phyloP scores from a whole-genome alignment of 1,284 basidiomycete species.

The Melampsora larici-populina region DNA sequence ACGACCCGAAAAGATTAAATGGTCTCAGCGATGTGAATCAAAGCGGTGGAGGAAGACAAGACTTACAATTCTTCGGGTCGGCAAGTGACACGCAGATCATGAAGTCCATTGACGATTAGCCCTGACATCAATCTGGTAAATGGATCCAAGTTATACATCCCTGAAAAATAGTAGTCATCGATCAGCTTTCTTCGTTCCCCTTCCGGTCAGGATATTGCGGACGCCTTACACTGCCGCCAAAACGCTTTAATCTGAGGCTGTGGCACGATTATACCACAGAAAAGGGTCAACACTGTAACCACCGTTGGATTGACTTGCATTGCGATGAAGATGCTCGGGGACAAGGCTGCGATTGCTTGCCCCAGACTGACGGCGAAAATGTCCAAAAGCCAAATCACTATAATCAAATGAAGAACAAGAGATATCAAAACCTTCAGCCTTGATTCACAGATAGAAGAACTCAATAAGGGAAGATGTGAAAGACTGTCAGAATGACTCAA shows the following conservation, averaged over 20 bases:
- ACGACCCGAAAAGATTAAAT: background rate
- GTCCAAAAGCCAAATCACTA: conserved; percentile 67
- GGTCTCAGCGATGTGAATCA: background rate
- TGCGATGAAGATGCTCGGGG: conserved; percentile 66
- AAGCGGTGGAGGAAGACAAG: conserved; percentile 64
- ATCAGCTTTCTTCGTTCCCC: conserved; percentile 59
- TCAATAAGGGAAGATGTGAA: conserved; percentile 57
- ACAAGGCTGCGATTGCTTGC: conserved; percentile 66
- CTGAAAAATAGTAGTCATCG: conserved; percentile 66
- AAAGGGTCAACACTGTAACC: background rate
- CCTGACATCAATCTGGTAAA: conserved; percentile 69
- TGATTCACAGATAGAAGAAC: background rate
- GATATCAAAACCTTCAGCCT: conserved; percentile 57
- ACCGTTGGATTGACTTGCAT: conserved; percentile 70
- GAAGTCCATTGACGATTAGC: background rate
- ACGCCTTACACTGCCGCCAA: background rate
- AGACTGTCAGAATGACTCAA: background rate
- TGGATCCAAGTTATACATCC: conserved; percentile 64
- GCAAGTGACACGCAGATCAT: conserved; percentile 4
- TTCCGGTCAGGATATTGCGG: conserved; percentile 23
- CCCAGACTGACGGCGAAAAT: conserved; percentile 74
- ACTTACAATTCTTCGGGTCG: conserved; percentile 64
- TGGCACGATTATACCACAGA: conserved; percentile 67
- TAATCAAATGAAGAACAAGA: conserved; percentile 53
- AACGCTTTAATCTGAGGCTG: conserved; percentile 25